Evolutionary conservation across 306 rosid species (phyloP), one percentile per base, ranked within the genome.

Genomic region (Hylodesmum podocarpum): DNA sequence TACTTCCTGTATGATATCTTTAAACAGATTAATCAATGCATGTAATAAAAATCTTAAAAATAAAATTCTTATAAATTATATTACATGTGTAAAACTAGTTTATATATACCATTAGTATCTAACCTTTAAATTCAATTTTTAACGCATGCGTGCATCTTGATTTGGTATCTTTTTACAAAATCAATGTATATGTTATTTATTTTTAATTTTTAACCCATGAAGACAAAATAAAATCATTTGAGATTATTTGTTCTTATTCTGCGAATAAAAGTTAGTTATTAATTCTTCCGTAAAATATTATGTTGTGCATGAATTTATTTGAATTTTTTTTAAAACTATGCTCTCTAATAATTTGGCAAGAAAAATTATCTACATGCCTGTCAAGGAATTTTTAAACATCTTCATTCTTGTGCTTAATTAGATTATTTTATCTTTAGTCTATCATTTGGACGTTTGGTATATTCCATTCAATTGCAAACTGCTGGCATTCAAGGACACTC

Each of bases 381-480:
- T 24, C 16, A 54, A 14, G 19, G 63, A 55, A 24, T 12, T 55
- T 53, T 25, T 10, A 10, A 55, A 55, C 25, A 62, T 50, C 54
- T 72, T 78, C 55, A 78, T 14, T 31, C 15, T n/a, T 61, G 43
- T 33, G 0, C 25, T 4, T 36, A n/a, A n/a, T n/a, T n/a, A 12
- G 46, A 36, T 70, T 27, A 34, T 27, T 62, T 51, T 10, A 51
- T 29, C 33, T 40, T 71, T 47, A 70, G 49, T 62, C 6, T 51
- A 3, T 28, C 25, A 59, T 70, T 54, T 6, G 46, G 27, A 33
- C 47, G 4, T 58, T 57, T 66, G 34, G 57, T 46, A 55, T 50
- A 73, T 80, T 78, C 77, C 70, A 31, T 24, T 54, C 70, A 66
- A 12, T 28, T 68, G 19, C 28, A 6, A 11, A 79, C 29, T 41